A percentile compares a stretch with the other conserved stretches of the same genome.
These are phyloP conservation scores for Hordeum pubiflorum DNA, from an alignment of 202 grass and related monocot genomes.

Conservation along the genomic window DNA sequence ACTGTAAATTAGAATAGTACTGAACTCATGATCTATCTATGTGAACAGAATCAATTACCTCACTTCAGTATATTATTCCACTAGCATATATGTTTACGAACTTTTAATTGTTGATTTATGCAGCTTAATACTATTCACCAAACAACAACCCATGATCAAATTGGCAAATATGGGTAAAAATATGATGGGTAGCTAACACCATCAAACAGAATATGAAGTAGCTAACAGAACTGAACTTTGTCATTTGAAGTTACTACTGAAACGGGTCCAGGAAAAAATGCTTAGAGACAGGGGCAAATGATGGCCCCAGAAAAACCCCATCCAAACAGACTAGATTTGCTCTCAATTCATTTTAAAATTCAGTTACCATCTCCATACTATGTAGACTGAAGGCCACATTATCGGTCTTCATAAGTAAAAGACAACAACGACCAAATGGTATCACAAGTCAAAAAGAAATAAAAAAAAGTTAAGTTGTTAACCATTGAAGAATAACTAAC, in stretches of 20 bases:
- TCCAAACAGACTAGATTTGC: background rate
- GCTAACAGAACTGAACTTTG: background rate
- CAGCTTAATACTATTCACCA: background rate
- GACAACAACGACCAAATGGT: background rate
- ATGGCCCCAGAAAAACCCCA: background rate
- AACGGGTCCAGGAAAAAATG: background rate
- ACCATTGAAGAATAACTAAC: background rate
- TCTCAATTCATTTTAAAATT: conserved; percentile 15
- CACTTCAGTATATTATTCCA: background rate
- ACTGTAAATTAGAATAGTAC: background rate
- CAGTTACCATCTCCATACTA: background rate
- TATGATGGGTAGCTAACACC: background rate
- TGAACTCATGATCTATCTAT: conserved; percentile 9
- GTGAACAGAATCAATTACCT: background rate
- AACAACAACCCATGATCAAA: background rate
- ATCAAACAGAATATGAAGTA: background rate
- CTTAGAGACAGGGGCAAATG: background rate
- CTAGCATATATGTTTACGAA: background rate
- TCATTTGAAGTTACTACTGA: background rate
- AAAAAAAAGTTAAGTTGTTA: background rate
- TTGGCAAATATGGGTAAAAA: background rate
- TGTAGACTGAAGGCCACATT: conserved; percentile 1
- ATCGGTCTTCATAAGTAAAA: background rate
- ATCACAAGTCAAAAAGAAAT: background rate
- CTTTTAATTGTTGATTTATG: background rate